Evolutionary conservation across 257 asterid species (phyloP), one percentile per base, ranked within the genome.

Genomic region (Capsicum pubescens): DNA sequence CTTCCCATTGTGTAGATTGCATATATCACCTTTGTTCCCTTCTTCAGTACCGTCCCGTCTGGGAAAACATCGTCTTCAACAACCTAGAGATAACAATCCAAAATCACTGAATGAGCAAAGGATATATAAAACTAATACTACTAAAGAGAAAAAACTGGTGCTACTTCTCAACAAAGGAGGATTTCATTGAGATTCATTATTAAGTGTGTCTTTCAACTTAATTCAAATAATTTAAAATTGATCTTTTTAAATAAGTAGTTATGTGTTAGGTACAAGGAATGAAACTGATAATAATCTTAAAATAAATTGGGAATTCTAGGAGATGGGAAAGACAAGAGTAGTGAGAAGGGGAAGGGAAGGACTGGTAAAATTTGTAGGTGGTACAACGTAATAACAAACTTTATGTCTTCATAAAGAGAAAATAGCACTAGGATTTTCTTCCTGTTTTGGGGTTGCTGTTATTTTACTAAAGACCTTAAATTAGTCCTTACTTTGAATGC

Each of bases 1-100:
- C 99, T 87, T 2, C 98, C 99, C 99, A 96, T 96, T 16, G 97
- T 85, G 57, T 94, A 96, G 86, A 94, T 94, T 72, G 99, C 94
- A 59, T 96, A 96, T 66, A 94, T 93, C 12, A 96, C 97, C 87
- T 96, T 96, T 46, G 98, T 94, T 50, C 99, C 98, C 90, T 93
- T 94, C 87, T 90, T 96, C 10, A 96, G 83, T 26, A 83, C 86
- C 39, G 98, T 96, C 39, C 99, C 99, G 55, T 96, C 98, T 0
- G 99, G 99, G 84, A 96, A 96, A 48, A 88, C 74, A 56, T 96
- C 99, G 81, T 96, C 97, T 76, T 94, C 94, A 54, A 92, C 59
- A 80, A 93, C 99, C 99, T 95, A 58, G 3, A 82, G 10, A 66
- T 46, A 4, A 46, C 16, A 61, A 35, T 36, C 54, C 42, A 39